Base-by-base conservation (phyloP, 202 grass and related monocot species). In the Miscanthus sacchariflorus region DNA sequence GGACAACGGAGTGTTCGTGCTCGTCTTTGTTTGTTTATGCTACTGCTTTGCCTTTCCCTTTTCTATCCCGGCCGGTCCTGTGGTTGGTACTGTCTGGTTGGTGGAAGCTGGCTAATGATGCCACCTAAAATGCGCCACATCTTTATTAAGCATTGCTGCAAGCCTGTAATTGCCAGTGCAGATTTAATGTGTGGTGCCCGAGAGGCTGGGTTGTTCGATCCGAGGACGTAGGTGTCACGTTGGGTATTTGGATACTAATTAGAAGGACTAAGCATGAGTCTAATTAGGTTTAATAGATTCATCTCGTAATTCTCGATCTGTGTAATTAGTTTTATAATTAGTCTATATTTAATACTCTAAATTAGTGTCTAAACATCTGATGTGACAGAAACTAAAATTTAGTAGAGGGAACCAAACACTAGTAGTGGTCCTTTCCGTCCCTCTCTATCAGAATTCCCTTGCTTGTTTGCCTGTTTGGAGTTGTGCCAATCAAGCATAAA, bases 91-190 rank as follows among this genome's bases (percentile, higher is more conserved):
- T 44, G 39, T 28, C 3, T 33, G 73, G 45, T 50, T 76, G 73
- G 24, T 75, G 72, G 12, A 15, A 28, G 73, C n/a, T 56, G 49
- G 2, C 54, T 36, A 71, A 42, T 54, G 81, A 74, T 68, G 75
- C 68, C 39, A 79, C 73, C 72, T 8, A 43, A 23, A 87, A 67
- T 24, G 43, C 54, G 73, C 56, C 35, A 30, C 68, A 28, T 42
- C 67, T 79, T 83, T 13, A 54, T 69, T 28, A 54, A 39, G 66
- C 36, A 14, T 35, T 68, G 68, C 24, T 88, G 79, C 58, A 14
- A 42, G 33, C 40, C 44, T 85, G 76, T 36, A 68, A 42, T 17
- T 54, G 59, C 67, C 35, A 6, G 84, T 86, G 49, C n/a, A 73
- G 30, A 25, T 35, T 83, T 67, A 56, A 48, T 59, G 72, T 43